A percentile compares a stretch with the other conserved stretches of the same genome.
These are phyloP conservation scores for Metschnikowia proteae DNA, from an alignment of 805 yeast genomes.

Conservation along the genomic window DNA sequence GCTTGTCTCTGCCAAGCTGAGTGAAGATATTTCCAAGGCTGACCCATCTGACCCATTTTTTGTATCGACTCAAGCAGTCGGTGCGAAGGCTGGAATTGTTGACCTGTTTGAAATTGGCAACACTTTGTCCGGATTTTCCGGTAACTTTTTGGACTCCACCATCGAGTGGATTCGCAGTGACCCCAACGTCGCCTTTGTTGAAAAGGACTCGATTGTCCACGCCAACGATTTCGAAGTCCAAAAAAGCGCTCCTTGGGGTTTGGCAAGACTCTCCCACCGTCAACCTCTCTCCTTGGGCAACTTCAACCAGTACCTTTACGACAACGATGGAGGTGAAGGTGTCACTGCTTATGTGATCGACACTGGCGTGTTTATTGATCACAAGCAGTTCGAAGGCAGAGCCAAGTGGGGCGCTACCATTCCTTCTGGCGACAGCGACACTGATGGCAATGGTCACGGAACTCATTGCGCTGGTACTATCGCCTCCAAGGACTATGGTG, in stretches of 20 bases:
- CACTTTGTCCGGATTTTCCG: conserved; percentile 74
- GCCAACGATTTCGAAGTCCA: conserved; percentile 64
- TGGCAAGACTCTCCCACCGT: conserved; percentile 85
- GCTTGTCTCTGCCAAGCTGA: conserved; percentile 51
- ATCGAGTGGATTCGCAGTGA: conserved; percentile 68
- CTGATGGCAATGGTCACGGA: conserved; percentile 82
- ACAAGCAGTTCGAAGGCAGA: conserved; percentile 63
- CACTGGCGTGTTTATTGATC: conserved; percentile 67
- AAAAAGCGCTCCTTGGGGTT: conserved; percentile 92
- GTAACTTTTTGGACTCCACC: conserved; percentile 72
- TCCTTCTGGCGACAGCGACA: conserved; percentile 56
- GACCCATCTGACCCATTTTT: conserved; percentile 21
- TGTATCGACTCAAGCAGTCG: conserved; percentile 10
- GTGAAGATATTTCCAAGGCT: conserved; percentile 34
- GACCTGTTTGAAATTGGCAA: conserved; percentile 54
- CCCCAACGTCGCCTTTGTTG: conserved; percentile 64
- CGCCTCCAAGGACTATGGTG: conserved; percentile 78
- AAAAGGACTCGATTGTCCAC: conserved; percentile 60
- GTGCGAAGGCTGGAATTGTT: conserved; percentile 14
- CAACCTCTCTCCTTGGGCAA: conserved; percentile 62
- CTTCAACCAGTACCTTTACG: conserved; percentile 43
- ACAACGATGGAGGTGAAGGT: conserved; percentile 42
- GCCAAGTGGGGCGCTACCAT: conserved; percentile 59
- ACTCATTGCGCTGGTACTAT: conserved; percentile 91
- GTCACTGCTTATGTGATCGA: conserved; percentile 78